phyloP scores from a whole-genome alignment of 257 asterid species.

The Penstemon eatonii region DNA sequence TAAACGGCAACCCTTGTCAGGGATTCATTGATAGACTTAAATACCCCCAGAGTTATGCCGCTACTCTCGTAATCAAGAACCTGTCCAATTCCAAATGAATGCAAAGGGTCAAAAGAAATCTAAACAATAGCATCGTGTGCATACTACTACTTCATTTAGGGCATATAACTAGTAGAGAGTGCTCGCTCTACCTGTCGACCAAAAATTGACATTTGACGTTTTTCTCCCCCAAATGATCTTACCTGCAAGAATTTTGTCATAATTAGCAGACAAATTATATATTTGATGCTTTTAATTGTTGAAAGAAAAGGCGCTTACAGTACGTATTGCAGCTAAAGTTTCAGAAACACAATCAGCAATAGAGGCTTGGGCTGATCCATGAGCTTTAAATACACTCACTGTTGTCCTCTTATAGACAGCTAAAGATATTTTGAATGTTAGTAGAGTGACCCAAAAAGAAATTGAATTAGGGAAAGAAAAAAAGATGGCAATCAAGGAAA shows the following conservation, averaged over 20 bases:
- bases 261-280: conserved; percentile 24
- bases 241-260: conserved; percentile 52
- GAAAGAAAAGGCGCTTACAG: conserved; percentile 52
- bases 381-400: conserved; percentile 83
- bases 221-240: conserved; percentile 94
- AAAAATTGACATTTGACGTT: conserved; percentile 87
- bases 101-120: conserved; percentile 23
- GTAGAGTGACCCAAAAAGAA: conserved; percentile 23
- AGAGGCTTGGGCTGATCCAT: conserved; percentile 86
- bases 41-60: conserved; percentile 80
- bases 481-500: not conserved
- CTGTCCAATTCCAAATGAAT: conserved; percentile 44
- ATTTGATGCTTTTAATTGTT: conserved; percentile 3
- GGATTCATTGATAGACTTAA: conserved; percentile 90
- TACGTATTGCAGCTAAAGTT: conserved; percentile 89
- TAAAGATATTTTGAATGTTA: conserved; percentile 37
- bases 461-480: conserved; percentile 5
- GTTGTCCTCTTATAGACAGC: conserved; percentile 94
- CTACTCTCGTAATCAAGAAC: conserved; percentile 73
- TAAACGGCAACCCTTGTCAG: conserved; percentile 92
- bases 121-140: not conserved
- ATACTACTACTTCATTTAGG: conserved; percentile 4
- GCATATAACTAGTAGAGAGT: conserved; percentile 1
- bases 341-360: conserved; percentile 89
- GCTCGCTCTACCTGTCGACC: conserved; percentile 60